Conservation (phyloP, 1,284 basidiomycete species). For the Ceratobasidium sp. region DNA sequence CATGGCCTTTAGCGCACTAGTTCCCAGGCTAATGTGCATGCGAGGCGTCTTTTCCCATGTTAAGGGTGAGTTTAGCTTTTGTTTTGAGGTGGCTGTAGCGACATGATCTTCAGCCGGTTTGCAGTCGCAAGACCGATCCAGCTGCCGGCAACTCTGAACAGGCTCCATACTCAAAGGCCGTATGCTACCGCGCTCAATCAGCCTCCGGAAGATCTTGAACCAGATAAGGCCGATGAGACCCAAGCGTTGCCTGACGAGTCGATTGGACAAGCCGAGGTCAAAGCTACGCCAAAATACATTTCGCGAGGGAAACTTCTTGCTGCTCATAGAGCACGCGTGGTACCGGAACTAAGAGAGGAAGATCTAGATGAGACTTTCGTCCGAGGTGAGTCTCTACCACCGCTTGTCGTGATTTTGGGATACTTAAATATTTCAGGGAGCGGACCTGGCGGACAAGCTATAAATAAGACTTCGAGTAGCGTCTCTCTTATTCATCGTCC, state of each 20-base stretch:
- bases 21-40: no score
- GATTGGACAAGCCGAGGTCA: not conserved
- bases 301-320: conserved; percentile 66
- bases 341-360: conserved; percentile 74
- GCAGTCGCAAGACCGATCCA: not conserved
- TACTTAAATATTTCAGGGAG: conserved; percentile 62
- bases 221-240: conserved; percentile 15
- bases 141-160: not conserved
- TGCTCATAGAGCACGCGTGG: conserved; percentile 66
- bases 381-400: conserved; percentile 62
- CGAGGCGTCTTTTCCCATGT: no score
- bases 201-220: not conserved
- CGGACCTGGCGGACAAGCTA: conserved; percentile 84
- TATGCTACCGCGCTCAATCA: not conserved
- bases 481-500: conserved; percentile 81
- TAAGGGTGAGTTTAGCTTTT: no score
- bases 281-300: conserved; percentile 6
- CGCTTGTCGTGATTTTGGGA: conserved; percentile 24
- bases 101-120: not conserved
- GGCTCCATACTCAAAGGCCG: not conserved
- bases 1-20: no score
- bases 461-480: conserved; percentile 72
- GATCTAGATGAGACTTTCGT: conserved; percentile 82
- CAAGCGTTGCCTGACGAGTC: not conserved
- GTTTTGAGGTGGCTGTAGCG: not conserved